Conservation (phyloP, 164 flowering plant genomes). For the Dillenia turbinata region DNA sequence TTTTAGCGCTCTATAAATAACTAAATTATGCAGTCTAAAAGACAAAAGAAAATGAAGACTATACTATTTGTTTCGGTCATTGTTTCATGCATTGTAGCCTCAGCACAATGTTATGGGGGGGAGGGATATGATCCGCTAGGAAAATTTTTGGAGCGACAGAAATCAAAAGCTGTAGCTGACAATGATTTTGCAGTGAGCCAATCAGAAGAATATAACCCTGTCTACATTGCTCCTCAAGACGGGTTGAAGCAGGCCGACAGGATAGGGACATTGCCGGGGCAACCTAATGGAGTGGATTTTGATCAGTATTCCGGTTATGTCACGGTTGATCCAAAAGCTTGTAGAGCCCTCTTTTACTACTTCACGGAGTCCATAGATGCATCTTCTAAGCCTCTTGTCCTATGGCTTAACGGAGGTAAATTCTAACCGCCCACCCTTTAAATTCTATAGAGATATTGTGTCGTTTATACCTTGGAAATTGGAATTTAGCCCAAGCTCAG, state of each 20-base stretch:
- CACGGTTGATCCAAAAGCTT: neutral
- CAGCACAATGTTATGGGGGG: constrained; percentile 10
- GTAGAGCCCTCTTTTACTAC: constrained; percentile 1
- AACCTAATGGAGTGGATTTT: neutral
- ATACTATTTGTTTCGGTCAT: neutral
- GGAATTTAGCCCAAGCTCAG: no score
- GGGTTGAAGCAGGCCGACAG: constrained; percentile 26
- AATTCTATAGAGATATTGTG: no score
- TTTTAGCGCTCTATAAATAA: no score
- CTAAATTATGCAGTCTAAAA: no score
- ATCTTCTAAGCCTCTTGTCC: constrained; percentile 3
- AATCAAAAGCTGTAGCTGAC: neutral
- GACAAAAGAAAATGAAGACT: neutral
- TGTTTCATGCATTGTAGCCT: constrained; percentile 1
- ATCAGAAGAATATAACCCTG: constrained; percentile 16
- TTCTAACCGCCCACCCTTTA: neutral
- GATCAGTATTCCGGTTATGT: constrained; percentile 1
- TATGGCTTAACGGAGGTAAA: constrained; percentile 11
- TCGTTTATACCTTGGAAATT: no score
- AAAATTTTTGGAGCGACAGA: neutral
- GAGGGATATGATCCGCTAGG: constrained; percentile 3
- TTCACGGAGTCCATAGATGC: neutral
- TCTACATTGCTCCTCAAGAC: constrained; percentile 20
- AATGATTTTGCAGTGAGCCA: neutral
- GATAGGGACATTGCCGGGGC: constrained; percentile 29